Base-by-base conservation (phyloP, 2,329 filamentous ascomycete species). In the Didymella sp. region DNA sequence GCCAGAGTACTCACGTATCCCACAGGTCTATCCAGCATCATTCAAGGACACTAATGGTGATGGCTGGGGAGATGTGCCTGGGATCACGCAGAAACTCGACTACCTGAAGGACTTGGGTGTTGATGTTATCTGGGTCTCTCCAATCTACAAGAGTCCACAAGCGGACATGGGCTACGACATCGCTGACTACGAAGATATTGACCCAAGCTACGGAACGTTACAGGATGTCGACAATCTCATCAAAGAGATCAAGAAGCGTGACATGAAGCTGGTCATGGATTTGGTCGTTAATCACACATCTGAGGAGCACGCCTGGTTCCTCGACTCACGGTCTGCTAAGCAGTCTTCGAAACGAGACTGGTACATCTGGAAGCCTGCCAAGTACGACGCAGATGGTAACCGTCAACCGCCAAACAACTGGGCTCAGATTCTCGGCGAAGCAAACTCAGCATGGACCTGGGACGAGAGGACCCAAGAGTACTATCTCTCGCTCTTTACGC, bases 361-460 rank as follows among this genome's bases (percentile, higher is more conserved):
- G 82, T 85, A 85, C 58, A 80, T 85, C 63, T 85, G 83, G 83
- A 73, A 73, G 54, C 74, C 78, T 2, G 75, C 80, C 0, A 77
- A 78, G 1, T 79, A 76, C 46, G 76, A 72, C 37, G 65, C 74
- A n/a, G 77, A 86, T 21, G 89, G 89, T 0, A 84, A 83, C 31
- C 83, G 87, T 0, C 80, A 87, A 42, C 89, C 89, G 0, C 90
- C 90, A 0, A 93, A 90, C 61, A 93, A 93, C 73, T 93, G 89
- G 82, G 67, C 82, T 76, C 64, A 84, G 74, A 78, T 85, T 79
- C 74, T 89, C 84, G 76, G 76, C 4, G 72, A 75, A 48, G 75
- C 75, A n/a, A 84, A 84, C 49, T 85, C 80, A 51, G 81, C 83
- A 0, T 91, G 89, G 89, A 81, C 86, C 37, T 93, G 85, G 79